phyloP scores from a whole-genome alignment of 148 eudicot genomes.

The Rheum nobile region DNA sequence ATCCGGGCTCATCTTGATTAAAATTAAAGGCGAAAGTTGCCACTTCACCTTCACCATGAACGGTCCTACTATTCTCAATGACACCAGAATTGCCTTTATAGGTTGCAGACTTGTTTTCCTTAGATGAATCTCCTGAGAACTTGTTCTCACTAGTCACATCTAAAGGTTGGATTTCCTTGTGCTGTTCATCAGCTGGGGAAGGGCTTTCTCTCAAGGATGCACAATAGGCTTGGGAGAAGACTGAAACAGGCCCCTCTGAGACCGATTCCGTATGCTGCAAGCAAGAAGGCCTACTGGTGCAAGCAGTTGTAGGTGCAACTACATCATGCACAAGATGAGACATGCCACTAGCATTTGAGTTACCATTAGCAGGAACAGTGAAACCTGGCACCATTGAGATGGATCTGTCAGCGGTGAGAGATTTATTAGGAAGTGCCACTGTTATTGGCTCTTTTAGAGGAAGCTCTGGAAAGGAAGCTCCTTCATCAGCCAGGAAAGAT shows the following conservation, averaged over 20 bases:
- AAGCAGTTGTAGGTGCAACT: slow-evolving; percentile 18
- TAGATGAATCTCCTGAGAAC: not conserved
- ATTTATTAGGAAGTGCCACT: slow-evolving; percentile 68
- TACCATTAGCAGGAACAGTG: slow-evolving; percentile 31
- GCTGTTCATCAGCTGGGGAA: slow-evolving; percentile 13
- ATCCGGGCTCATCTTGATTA: slow-evolving; percentile 21
- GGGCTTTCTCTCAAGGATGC: slow-evolving; percentile 10
- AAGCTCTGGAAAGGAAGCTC: slow-evolving; percentile 78
- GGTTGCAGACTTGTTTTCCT: not conserved
- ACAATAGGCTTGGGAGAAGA: slow-evolving; percentile 2
- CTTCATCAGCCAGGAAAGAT: slow-evolving; percentile 98
- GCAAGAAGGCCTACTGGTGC: slow-evolving; percentile 15
- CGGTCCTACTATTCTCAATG: too few relatives aligned
- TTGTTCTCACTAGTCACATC: not conserved
- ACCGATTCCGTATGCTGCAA: slow-evolving; percentile 16
- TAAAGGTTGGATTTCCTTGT: not conserved
- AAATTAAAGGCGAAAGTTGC: slow-evolving; percentile 21
- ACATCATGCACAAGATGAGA: slow-evolving; percentile 23
- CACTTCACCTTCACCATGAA: slow-evolving; percentile 9
- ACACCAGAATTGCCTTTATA: not conserved
- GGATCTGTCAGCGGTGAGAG: slow-evolving; percentile 51
- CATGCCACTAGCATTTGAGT: slow-evolving; percentile 25
- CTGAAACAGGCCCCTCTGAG: slow-evolving; percentile 12
- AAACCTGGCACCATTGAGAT: slow-evolving; percentile 67
- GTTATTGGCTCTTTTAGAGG: slow-evolving; percentile 55